These are phyloP conservation scores for Daldinia decipiens DNA, from an alignment of 495 filamentous ascomycete genomes.

Conservation along the genomic window DNA sequence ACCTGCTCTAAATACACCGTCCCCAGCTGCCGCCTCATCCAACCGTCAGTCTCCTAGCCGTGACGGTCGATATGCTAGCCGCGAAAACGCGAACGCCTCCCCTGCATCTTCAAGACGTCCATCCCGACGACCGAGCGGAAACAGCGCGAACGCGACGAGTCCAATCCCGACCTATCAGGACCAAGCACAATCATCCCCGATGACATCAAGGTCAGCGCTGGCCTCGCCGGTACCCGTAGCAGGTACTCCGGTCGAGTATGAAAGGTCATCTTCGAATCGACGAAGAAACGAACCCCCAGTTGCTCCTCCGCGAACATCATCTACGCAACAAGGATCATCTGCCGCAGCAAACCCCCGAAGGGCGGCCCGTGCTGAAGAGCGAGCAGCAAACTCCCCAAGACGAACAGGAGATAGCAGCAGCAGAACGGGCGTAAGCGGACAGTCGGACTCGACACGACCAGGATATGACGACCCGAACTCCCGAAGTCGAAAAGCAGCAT, in stretches of 20 bases:
- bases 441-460: slow-evolving; percentile 36
- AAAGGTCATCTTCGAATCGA: slow-evolving; percentile 54
- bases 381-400: slow-evolving; percentile 52
- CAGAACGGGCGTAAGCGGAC: slow-evolving; percentile 46
- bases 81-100: slow-evolving; percentile 50
- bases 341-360: slow-evolving; percentile 56
- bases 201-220: slow-evolving; percentile 59
- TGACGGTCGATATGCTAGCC: slow-evolving; percentile 57
- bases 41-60: slow-evolving; percentile 56
- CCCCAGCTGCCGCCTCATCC: slow-evolving; percentile 55
- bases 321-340: slow-evolving; percentile 53
- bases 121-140: slow-evolving; percentile 63
- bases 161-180: slow-evolving; percentile 46
- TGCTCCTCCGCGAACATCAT: slow-evolving; percentile 72
- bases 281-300: slow-evolving; percentile 57
- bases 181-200: slow-evolving; percentile 57
- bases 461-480: slow-evolving; percentile 57
- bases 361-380: slow-evolving; percentile 55
- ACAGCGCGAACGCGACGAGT: slow-evolving; percentile 55
- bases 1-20: slow-evolving; percentile 58
- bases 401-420: slow-evolving; percentile 52
- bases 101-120: slow-evolving; percentile 58
- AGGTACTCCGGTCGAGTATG: slow-evolving; percentile 53
- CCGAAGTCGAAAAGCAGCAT: slow-evolving; percentile 58
- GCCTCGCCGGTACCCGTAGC: slow-evolving; percentile 60